phyloP scores from a whole-genome alignment of 108 stramenopile genomes.

The Discostella stelligeroides region DNA sequence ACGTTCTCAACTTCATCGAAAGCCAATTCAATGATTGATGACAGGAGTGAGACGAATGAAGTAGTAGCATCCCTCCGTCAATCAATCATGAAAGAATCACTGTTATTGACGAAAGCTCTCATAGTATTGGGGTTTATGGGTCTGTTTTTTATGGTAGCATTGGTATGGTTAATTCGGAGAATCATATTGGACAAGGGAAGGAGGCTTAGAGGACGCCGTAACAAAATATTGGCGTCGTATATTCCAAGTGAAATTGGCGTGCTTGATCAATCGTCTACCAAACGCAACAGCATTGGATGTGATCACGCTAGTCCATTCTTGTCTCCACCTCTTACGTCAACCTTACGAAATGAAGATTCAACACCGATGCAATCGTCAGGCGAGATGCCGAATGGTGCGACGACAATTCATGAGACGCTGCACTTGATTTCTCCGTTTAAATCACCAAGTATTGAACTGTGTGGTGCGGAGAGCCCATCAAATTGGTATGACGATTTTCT shows the following conservation, averaged over 20 bases:
- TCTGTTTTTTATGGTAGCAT: slow-evolving; percentile 2
- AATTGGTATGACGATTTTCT: slow-evolving; percentile 41
- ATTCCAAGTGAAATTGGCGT: background rate
- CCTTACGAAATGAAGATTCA: background rate
- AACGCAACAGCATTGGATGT: background rate
- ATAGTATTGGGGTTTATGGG: slow-evolving; percentile 12
- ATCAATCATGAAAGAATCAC: slow-evolving; percentile 22
- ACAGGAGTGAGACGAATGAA: background rate
- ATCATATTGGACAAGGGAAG: background rate
- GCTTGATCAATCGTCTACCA: background rate
- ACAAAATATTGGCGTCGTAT: background rate
- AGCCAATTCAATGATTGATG: slow-evolving; percentile 28
- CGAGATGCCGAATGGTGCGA: background rate
- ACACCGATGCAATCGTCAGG: background rate
- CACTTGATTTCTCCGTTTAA: background rate
- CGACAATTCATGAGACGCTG: background rate
- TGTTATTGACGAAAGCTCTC: slow-evolving; percentile 16
- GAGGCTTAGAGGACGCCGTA: background rate
- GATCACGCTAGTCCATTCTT: background rate
- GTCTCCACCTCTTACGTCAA: background rate
- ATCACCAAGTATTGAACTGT: background rate
- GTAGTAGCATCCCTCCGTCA: slow-evolving; percentile 10
- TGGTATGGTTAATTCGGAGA: slow-evolving; percentile 20
- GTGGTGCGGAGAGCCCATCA: background rate
- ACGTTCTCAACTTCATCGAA: background rate